A percentile compares a stretch with the other conserved stretches of the same genome.
Evolutionary conservation across 768 basidiomycete species (phyloP).

Genomic region (Kwoniella europaea): DNA sequence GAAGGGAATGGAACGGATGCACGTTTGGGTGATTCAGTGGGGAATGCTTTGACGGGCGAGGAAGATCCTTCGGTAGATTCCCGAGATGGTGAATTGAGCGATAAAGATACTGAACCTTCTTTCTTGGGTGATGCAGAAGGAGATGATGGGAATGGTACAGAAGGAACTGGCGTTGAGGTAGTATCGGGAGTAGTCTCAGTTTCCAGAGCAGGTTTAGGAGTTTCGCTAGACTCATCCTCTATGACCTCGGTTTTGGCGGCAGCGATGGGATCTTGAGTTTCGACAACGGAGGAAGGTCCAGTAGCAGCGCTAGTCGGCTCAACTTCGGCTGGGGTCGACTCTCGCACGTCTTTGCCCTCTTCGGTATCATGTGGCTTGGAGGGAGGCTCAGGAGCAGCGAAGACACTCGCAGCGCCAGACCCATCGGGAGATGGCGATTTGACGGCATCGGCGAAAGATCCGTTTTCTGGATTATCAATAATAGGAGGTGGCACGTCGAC

Average conservation of each 20-base stretch:
- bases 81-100: background rate
- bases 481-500: slow-evolving; percentile 20
- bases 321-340: background rate
- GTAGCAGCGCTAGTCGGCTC: slow-evolving; percentile 6
- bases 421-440: slow-evolving; percentile 1
- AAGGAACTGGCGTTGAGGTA: background rate
- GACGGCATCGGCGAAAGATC: slow-evolving; percentile 27
- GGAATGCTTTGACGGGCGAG: slow-evolving; percentile 2
- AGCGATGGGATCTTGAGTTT: slow-evolving; percentile 7
- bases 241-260: background rate
- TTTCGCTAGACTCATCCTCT: background rate
- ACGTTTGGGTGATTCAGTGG: slow-evolving; percentile 11
- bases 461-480: slow-evolving; percentile 15
- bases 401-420: background rate
- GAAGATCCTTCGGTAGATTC: slow-evolving; percentile 1
- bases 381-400: background rate
- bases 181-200: background rate
- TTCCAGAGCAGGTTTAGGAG: background rate
- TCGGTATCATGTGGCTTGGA: background rate
- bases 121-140: background rate
- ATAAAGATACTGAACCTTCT: background rate
- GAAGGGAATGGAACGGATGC: slow-evolving; percentile 27
- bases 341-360: background rate
- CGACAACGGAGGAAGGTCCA: slow-evolving; percentile 7
- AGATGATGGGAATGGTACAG: slow-evolving; percentile 1